A percentile compares a stretch with the other conserved stretches of the same genome.
Conservation (phyloP, 495 filamentous ascomycete genomes). For the Aspergillus egyptiacus region DNA sequence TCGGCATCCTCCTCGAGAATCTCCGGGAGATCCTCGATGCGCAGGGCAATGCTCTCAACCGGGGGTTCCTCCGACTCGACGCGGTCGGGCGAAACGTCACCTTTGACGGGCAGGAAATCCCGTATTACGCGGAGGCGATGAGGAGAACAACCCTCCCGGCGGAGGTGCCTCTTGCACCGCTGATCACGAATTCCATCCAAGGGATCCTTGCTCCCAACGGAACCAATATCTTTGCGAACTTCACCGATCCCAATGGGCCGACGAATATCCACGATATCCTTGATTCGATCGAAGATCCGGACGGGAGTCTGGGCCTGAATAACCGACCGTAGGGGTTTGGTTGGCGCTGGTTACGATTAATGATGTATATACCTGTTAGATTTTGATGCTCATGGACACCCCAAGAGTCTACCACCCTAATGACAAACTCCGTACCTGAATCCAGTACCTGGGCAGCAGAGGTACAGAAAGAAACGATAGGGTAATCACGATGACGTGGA, state of each 20-base stretch:
- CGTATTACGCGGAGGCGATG: slow-evolving; percentile 41
- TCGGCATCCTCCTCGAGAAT: slow-evolving; percentile 26
- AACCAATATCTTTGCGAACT: slow-evolving; percentile 10
- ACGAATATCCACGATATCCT: slow-evolving; percentile 8
- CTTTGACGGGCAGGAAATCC: slow-evolving; percentile 31
- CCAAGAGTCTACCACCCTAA: neutral
- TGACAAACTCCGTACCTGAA: too few relatives aligned
- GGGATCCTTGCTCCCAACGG: slow-evolving; percentile 15
- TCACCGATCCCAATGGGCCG: slow-evolving; percentile 10
- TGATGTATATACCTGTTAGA: slow-evolving; percentile 1
- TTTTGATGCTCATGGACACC: too few relatives aligned
- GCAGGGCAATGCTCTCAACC: slow-evolving; percentile 25
- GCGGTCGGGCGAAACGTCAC: slow-evolving; percentile 27
- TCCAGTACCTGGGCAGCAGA: too few relatives aligned
- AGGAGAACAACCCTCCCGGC: slow-evolving; percentile 29
- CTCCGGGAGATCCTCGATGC: slow-evolving; percentile 24
- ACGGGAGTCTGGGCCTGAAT: slow-evolving; percentile 9
- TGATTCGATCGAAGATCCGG: slow-evolving; percentile 7
- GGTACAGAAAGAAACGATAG: too few relatives aligned
- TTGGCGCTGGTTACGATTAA: neutral
- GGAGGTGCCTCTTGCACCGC: slow-evolving; percentile 22
- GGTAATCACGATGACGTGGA: neutral
- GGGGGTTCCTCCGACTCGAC: slow-evolving; percentile 29
- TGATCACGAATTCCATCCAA: slow-evolving; percentile 33
- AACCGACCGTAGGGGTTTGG: neutral